These are phyloP conservation scores for Penicillium cinerascens DNA, from an alignment of 495 filamentous ascomycete genomes.

Conservation along the genomic window DNA sequence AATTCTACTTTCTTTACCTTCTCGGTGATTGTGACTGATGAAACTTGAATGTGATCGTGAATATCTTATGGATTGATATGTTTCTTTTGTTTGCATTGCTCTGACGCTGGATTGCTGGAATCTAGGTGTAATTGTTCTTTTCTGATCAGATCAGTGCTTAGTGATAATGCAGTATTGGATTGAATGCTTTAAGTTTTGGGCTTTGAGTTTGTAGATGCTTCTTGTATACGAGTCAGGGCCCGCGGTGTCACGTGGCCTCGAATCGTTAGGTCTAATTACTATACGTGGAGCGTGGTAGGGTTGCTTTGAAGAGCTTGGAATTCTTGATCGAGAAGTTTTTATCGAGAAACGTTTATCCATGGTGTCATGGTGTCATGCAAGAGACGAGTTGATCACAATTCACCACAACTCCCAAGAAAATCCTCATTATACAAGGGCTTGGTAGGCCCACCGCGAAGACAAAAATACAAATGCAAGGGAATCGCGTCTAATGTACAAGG, in stretches of 20 bases:
- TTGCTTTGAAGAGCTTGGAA: too few species aligned
- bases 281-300: too few species aligned
- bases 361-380: neutral
- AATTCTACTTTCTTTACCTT: neutral
- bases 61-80: neutral
- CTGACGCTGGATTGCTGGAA: neutral
- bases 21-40: neutral
- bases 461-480: neutral
- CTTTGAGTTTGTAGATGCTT: neutral
- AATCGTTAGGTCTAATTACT: neutral
- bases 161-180: neutral
- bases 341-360: too few species aligned
- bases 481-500: neutral
- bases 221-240: neutral
- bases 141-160: neutral
- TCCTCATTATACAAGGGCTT: neutral
- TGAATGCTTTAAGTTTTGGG: neutral
- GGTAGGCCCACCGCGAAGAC: neutral
- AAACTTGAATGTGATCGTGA: neutral
- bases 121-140: neutral
- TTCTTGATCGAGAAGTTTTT: too few species aligned
- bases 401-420: neutral
- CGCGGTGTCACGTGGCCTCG: neutral
- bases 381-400: neutral
- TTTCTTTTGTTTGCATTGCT: neutral